Evolutionary conservation across 2,329 filamentous ascomycete species (phyloP), one percentile per base, ranked within the genome.

Genomic region (Aspergillus spinulosporus): DNA sequence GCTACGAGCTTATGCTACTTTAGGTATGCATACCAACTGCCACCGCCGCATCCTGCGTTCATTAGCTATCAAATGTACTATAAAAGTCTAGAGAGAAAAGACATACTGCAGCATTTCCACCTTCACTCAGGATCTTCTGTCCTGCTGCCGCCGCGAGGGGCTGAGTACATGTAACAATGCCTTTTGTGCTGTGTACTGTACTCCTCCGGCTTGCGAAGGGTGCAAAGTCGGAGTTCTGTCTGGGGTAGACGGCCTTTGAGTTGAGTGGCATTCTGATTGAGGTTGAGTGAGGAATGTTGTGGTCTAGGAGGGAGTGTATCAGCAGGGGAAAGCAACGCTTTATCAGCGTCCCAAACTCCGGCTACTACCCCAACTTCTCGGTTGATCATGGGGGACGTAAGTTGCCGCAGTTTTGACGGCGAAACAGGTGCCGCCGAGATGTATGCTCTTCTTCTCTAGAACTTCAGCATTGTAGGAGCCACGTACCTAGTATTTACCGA

Each of bases 21-120:
- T 11, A 21, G 21, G 21, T 32, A 11, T 15, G 3, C 82, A 61
- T 80, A 89, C 88, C 88, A 59, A 96, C 90, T 43, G 94, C 94
- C 3, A 97, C 90, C 6, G 94, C 93, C n/a, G 94, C 93, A 79
- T 97, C 93, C 90, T 95, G 31, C 8, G 8, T 26, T 29, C 7
- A 21, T 49, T 52, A 45, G 44, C 28, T 53, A 44, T 8, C 9
- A 58, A 28, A 58, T 49, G 45, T 39, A 44, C 8, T 2, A 9
- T 26, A 21, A 34, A 15, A 8, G 21, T 21, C 21, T 1, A 15
- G 8, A 14, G 9, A 4, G 3, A 12, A 14, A 48, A 39, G 15
- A 81, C 88, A 74, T 81, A 95, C 91, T 64, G 92, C 94, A 60
- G 91, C 92, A 78, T 97, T 99, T 52, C 94, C 94, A 56, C 94